These are phyloP conservation scores for Irpex rosettiformis DNA, from an alignment of 1,284 basidiomycete genomes.

Conservation along the genomic window DNA sequence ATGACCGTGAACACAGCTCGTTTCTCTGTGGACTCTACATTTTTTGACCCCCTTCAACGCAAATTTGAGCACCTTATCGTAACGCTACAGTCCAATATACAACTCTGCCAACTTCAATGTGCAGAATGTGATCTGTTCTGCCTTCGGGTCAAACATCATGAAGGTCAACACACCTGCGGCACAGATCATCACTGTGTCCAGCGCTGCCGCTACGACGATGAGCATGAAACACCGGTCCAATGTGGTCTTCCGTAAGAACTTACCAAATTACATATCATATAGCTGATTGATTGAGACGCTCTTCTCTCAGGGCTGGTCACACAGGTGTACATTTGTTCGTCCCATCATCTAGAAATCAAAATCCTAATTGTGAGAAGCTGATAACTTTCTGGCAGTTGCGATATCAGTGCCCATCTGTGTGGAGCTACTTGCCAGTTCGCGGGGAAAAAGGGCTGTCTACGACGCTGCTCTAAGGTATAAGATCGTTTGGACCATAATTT, in stretches of 20 bases:
- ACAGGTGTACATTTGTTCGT: conserved; percentile 48
- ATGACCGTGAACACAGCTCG: conserved; percentile 43
- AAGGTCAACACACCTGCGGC: conserved; percentile 43
- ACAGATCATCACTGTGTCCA: conserved; percentile 44
- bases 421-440: conserved; percentile 13
- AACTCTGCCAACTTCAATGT: conserved; percentile 48
- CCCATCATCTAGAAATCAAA: background rate
- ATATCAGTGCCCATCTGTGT: conserved; percentile 16
- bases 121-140: conserved; percentile 45
- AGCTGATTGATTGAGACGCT: no score
- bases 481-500: no score
- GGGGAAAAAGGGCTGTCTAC: conserved; percentile 14
- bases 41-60: conserved; percentile 44
- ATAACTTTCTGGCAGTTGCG: conserved; percentile 8
- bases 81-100: conserved; percentile 41
- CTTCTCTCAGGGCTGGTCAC: conserved; percentile 49
- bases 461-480: conserved; percentile 45
- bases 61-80: conserved; percentile 38
- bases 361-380: no score
- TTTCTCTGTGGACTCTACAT: conserved; percentile 41
- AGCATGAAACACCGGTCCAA: conserved; percentile 26
- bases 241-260: conserved; percentile 50
- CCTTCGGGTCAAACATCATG: conserved; percentile 41
- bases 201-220: conserved; percentile 40
- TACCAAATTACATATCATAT: no score